Conservation (phyloP, 495 filamentous ascomycete species). For the Melanomma pulvis-pyrius region DNA sequence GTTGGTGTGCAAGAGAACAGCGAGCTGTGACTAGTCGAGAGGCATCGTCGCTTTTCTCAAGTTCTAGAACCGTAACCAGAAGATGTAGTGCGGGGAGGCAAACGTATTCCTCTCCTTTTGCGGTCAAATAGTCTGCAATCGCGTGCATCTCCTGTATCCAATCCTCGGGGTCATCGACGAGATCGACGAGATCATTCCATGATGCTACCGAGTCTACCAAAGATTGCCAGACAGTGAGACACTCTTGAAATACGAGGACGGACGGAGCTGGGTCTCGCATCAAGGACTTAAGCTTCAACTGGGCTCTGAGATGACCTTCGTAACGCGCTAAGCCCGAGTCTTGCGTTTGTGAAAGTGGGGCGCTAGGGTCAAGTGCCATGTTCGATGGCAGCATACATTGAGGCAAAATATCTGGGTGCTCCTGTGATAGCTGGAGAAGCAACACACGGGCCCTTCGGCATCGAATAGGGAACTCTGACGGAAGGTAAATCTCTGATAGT, state of each 20-base stretch:
- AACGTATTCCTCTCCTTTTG: slow-evolving; percentile 63
- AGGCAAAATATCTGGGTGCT: slow-evolving; percentile 14
- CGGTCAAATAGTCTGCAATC: slow-evolving; percentile 75
- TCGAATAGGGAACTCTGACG: slow-evolving; percentile 39
- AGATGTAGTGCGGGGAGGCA: slow-evolving; percentile 53
- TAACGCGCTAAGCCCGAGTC: slow-evolving; percentile 61
- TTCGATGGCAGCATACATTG: background rate
- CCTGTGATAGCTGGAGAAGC: slow-evolving; percentile 31
- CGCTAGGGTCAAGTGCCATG: background rate
- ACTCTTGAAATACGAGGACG: slow-evolving; percentile 52
- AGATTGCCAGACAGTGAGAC: slow-evolving; percentile 55
- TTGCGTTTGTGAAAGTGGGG: slow-evolving; percentile 42
- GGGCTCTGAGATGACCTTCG: slow-evolving; percentile 60
- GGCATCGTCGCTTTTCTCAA: slow-evolving; percentile 50
- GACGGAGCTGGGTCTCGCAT: slow-evolving; percentile 58
- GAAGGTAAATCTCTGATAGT: slow-evolving; percentile 38
- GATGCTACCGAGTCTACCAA: slow-evolving; percentile 55
- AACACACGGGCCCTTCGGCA: slow-evolving; percentile 34
- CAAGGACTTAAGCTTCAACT: slow-evolving; percentile 55
- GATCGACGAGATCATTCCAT: slow-evolving; percentile 54
- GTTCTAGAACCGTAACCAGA: slow-evolving; percentile 55
- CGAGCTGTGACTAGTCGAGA: slow-evolving; percentile 56
- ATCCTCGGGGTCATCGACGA: slow-evolving; percentile 64
- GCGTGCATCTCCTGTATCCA: slow-evolving; percentile 66
- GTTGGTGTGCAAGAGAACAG: slow-evolving; percentile 67